Conservation (phyloP, 768 basidiomycete species). For the Auricularia cornea region DNA sequence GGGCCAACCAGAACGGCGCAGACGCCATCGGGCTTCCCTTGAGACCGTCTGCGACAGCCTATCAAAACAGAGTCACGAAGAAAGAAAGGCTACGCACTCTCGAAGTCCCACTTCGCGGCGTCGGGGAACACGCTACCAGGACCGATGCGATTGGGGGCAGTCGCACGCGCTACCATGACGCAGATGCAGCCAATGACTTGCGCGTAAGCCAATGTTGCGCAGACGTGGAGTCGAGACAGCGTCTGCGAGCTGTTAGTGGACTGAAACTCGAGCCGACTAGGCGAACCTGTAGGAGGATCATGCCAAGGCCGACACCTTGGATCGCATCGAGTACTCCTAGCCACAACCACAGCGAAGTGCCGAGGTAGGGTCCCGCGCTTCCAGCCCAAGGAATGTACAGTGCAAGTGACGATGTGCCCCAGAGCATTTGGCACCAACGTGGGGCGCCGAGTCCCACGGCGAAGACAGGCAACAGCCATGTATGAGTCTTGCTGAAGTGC, state of each 20-base stretch:
- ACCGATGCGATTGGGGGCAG: constrained; percentile 82
- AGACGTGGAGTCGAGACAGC: constrained; percentile 86
- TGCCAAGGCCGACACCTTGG: constrained; percentile 88
- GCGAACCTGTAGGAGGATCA: constrained; percentile 69
- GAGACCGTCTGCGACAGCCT: constrained; percentile 14
- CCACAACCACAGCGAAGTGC: constrained; percentile 89
- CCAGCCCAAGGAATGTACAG: constrained; percentile 94
- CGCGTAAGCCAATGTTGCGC: constrained; percentile 83
- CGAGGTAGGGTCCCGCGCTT: constrained; percentile 74
- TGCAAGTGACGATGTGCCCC: constrained; percentile 91
- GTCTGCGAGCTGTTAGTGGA: constrained; percentile 39
- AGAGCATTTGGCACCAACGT: constrained; percentile 95
- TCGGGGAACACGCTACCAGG: constrained; percentile 89
- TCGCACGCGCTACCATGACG: constrained; percentile 89
- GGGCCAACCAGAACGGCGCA: constrained; percentile 82
- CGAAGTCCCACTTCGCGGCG: constrained; percentile 84
- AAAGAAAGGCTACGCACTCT: constrained; percentile 36
- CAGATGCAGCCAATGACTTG: constrained; percentile 85
- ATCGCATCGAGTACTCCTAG: constrained; percentile 89
- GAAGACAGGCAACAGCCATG: constrained; percentile 91
- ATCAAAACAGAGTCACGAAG: neutral
- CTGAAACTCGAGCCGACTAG: neutral
- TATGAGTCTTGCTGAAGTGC: constrained; percentile 86
- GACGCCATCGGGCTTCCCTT: constrained; percentile 71
- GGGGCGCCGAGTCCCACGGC: constrained; percentile 92